Conservation (phyloP, 495 filamentous ascomycete genomes). For the Aspergillus nidulans region DNA sequence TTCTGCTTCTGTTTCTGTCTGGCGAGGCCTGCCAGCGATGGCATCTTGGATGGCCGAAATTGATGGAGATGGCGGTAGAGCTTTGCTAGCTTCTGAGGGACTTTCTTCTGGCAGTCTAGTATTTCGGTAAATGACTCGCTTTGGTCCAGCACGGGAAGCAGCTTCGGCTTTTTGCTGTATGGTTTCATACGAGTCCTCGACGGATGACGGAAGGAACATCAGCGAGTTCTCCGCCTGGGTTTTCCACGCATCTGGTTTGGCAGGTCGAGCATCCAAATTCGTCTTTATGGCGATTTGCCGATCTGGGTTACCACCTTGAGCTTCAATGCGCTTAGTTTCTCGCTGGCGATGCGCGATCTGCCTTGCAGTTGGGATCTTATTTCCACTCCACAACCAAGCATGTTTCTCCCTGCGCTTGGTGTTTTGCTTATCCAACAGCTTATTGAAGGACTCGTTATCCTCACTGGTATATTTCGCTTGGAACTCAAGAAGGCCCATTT, state of each 20-base stretch:
- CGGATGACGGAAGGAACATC: conserved; percentile 72
- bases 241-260: conserved; percentile 75
- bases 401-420: conserved; percentile 74
- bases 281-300: conserved; percentile 47
- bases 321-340: conserved; percentile 56
- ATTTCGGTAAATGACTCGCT: conserved; percentile 75
- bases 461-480: conserved; percentile 93
- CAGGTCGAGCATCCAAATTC: conserved; percentile 62
- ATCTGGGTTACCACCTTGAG: conserved; percentile 27
- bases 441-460: conserved; percentile 95
- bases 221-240: conserved; percentile 70
- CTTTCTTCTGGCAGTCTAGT: conserved; percentile 57
- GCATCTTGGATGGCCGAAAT: conserved; percentile 83
- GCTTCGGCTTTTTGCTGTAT: conserved; percentile 61
- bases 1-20: conserved; percentile 61
- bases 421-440: conserved; percentile 88
- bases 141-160: conserved; percentile 70
- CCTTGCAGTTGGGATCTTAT: conserved; percentile 82
- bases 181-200: conserved; percentile 66
- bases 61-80: conserved; percentile 68
- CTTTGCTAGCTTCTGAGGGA: conserved; percentile 21
- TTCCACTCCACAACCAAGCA: conserved; percentile 81
- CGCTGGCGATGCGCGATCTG: conserved; percentile 76
- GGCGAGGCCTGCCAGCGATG: conserved; percentile 68
- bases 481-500: conserved; percentile 77